Conservation (phyloP, 1,139 yeast species). For the Suhomyces bribrorum region DNA sequence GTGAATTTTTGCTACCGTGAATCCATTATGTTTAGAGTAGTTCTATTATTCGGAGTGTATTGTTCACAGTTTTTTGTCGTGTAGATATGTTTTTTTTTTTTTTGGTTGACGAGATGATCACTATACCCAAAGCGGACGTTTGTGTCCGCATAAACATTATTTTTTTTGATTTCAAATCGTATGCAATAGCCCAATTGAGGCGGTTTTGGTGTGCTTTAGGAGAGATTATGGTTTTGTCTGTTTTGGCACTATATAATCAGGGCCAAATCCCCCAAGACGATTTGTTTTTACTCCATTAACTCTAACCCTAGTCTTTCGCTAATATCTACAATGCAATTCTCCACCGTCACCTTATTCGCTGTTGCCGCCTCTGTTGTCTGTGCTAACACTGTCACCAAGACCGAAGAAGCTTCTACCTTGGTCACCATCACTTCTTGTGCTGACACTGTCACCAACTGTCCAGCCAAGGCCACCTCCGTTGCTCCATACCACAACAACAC, state of each 20-base stretch:
- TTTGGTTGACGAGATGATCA: slow-evolving; percentile 6
- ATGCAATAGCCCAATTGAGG: slow-evolving; percentile 4
- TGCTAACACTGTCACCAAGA: slow-evolving; percentile 37
- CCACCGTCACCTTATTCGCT: slow-evolving; percentile 48
- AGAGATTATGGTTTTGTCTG: too few relatives aligned
- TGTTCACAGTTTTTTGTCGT: slow-evolving; percentile 3
- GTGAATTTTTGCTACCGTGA: not conserved
- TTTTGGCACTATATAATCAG: too few relatives aligned
- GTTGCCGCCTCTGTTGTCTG: slow-evolving; percentile 40
- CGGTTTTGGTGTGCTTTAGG: slow-evolving; percentile 5
- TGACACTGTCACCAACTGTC: slow-evolving; percentile 41
- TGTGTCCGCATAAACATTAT: slow-evolving; percentile 7
- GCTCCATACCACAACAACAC: slow-evolving; percentile 30
- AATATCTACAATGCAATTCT: slow-evolving; percentile 42
- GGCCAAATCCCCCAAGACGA: slow-evolving; percentile 5
- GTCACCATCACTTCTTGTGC: slow-evolving; percentile 49
- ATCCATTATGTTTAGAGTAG: too few relatives aligned
- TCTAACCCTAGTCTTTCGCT: slow-evolving; percentile 36
- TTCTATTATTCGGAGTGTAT: not conserved
- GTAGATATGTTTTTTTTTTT: slow-evolving; percentile 9
- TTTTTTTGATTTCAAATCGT: slow-evolving; percentile 4
- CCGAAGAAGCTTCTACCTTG: slow-evolving; percentile 32
- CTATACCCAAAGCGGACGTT: slow-evolving; percentile 3
- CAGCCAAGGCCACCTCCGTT: slow-evolving; percentile 27
- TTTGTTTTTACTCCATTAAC: slow-evolving; percentile 14